These are phyloP conservation scores for Digitaria exilis DNA, from an alignment of 202 grass and related monocot genomes.

Conservation along the genomic window DNA sequence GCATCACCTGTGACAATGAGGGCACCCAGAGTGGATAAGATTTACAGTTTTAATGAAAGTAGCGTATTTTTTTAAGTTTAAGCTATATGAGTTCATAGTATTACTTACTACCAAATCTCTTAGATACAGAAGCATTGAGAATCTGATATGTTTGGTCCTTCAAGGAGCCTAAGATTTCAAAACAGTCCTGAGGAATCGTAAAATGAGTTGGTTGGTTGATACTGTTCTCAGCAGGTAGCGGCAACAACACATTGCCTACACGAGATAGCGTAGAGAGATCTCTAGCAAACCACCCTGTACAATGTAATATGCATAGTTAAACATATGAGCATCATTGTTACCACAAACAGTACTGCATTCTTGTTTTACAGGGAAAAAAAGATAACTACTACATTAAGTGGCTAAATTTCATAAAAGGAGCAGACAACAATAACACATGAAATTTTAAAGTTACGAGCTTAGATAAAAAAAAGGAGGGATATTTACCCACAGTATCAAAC, in stretches of 20 bases:
- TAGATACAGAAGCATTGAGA: constrained; percentile 54
- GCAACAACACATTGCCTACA: constrained; percentile 57
- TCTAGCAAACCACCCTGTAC: constrained; percentile 85
- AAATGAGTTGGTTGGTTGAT: constrained; percentile 47
- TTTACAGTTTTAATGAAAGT: neutral
- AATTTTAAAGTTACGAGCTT: neutral
- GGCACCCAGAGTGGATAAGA: neutral
- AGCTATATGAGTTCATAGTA: neutral
- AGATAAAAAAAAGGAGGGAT: neutral
- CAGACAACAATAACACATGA: too few species aligned
- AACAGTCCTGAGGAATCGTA: constrained; percentile 74
- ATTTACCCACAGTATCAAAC: constrained; percentile 75
- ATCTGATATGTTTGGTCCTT: constrained; percentile 67
- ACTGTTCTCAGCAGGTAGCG: constrained; percentile 37
- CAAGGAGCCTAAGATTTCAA: constrained; percentile 60
- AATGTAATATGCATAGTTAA: neutral
- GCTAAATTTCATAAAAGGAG: too few species aligned
- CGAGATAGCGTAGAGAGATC: constrained; percentile 58
- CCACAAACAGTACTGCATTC: neutral
- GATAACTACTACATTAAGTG: neutral
- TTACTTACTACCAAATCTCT: constrained; percentile 65
- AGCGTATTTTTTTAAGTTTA: neutral
- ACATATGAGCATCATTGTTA: neutral
- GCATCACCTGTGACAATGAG: constrained; percentile 47
- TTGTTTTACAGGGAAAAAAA: neutral